Base-by-base conservation (phyloP, 1,139 yeast species). In the Pichia sp. region DNA sequence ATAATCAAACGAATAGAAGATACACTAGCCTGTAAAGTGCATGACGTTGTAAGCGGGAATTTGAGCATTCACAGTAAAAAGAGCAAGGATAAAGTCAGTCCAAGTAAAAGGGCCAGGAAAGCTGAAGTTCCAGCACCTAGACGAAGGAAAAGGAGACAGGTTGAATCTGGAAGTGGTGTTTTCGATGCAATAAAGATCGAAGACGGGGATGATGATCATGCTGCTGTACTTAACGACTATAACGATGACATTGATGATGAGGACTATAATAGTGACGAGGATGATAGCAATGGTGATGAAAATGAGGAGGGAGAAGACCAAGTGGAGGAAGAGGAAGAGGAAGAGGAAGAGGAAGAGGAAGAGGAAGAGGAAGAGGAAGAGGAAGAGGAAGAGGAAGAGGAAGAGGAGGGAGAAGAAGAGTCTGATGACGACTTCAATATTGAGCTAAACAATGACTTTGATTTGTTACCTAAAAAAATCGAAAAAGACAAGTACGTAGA, bases 401-500 rank as follows among this genome's bases (percentile, higher is more conserved):
- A 16, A 16, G 62, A 56, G 8, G 63, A 57, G 14, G 55, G 54
- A 6, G 60, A 57, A 10, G 64, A 57, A 8, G 66, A 58, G 1
- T 42, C 46, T 8, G 46, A 42, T 16, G 64, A 61, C 24, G 61
- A 61, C 2, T 56, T 52, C 6, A 60, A 57, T 29, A 58, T 55
- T 8, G 58, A 52, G 9, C 56, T 56, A 6, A 57, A 47, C 4
- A 62, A 61, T 17, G 61, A 57, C 33, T 55, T 58, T 29, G 64
- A 62, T 43, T 30, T 64, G 61, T 44, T 63, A 59, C 51, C 52
- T 17, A 43, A 51, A 44, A 48, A 42, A 49, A 52, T 49, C 48
- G 68, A 45, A 63, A 66, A 46, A 65, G 58, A 74, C 20, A 58
- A 56, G 12, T 57, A 53, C 31, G 51, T 57, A 6, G 73, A 75